A percentile compares a stretch with the other conserved stretches of the same genome.
phyloP scores from a whole-genome alignment of 192 early-diverging fungal genomes.

The Obelidium mucronatum region DNA sequence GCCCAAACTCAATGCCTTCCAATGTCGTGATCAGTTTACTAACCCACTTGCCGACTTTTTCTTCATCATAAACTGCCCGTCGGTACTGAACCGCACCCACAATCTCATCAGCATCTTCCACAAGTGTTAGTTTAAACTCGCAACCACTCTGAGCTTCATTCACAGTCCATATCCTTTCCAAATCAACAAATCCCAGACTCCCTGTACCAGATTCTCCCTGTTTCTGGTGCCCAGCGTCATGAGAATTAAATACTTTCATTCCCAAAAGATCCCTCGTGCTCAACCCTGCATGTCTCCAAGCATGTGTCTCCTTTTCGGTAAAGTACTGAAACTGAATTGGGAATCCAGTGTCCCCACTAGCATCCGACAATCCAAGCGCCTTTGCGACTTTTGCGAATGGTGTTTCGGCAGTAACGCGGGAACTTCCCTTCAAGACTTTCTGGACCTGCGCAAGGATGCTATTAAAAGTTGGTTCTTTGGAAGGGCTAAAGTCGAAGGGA shows the following conservation, averaged over 20 bases:
- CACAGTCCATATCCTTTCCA: slow-evolving; percentile 45
- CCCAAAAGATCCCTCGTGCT: slow-evolving; percentile 38
- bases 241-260: slow-evolving; percentile 18
- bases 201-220: no score
- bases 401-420: slow-evolving; percentile 40
- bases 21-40: slow-evolving; percentile 54
- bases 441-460: slow-evolving; percentile 37
- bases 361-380: slow-evolving; percentile 25
- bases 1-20: slow-evolving; percentile 51
- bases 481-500: slow-evolving; percentile 51
- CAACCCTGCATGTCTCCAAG: slow-evolving; percentile 41
- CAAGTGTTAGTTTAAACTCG: slow-evolving; percentile 54
- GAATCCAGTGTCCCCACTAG: slow-evolving; percentile 17
- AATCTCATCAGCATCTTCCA: slow-evolving; percentile 48
- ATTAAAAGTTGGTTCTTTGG: slow-evolving; percentile 55
- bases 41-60: slow-evolving; percentile 56
- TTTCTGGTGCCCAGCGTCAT: neutral
- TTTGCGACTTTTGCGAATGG: slow-evolving; percentile 33
- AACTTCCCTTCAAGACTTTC: slow-evolving; percentile 35
- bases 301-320: slow-evolving; percentile 40
- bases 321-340: slow-evolving; percentile 59
- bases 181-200: neutral
- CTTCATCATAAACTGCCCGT: slow-evolving; percentile 48
- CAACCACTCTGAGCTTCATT: slow-evolving; percentile 34
- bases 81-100: slow-evolving; percentile 49